These are phyloP conservation scores for Yamadazyma epiphylla DNA, from an alignment of 1,139 yeast genomes.

Conservation along the genomic window DNA sequence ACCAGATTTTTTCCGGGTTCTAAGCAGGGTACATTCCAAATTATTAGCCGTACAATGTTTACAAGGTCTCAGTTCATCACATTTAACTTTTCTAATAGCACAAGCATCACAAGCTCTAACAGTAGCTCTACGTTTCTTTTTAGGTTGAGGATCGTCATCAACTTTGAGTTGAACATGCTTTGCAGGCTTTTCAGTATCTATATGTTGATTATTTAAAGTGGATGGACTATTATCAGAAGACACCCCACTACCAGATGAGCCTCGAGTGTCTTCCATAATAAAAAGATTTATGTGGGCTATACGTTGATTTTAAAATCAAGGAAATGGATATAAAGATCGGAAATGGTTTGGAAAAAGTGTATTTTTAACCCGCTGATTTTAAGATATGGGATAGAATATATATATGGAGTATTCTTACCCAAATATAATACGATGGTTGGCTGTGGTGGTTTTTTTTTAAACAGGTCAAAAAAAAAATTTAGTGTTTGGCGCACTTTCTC, in stretches of 20 bases:
- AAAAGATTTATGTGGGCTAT: too few relatives aligned
- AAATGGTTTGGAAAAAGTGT: too few relatives aligned
- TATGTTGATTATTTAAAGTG: too few relatives aligned
- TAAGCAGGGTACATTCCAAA: constrained; percentile 33
- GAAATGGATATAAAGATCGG: neutral
- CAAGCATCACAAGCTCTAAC: constrained; percentile 44
- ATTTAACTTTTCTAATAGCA: constrained; percentile 39
- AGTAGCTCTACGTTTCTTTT: constrained; percentile 20
- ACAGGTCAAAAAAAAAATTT: too few relatives aligned
- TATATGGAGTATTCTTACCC: too few relatives aligned
- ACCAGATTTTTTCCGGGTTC: constrained; percentile 41
- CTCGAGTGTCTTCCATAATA: too few relatives aligned
- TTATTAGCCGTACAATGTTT: constrained; percentile 33
- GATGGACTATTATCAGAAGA: too few relatives aligned
- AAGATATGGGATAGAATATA: too few relatives aligned
- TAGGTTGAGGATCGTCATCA: constrained; percentile 10
- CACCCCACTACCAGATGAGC: neutral
- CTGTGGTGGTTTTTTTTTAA: too few relatives aligned
- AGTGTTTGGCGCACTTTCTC: too few relatives aligned
- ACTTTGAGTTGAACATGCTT: neutral
- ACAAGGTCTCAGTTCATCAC: constrained; percentile 40
- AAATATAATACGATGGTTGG: too few relatives aligned
- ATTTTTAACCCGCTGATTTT: too few relatives aligned
- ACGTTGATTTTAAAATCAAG: neutral
- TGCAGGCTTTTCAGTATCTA: constrained; percentile 3